Evolutionary conservation across 371 early-diverging fungal species (phyloP), one percentile per base, ranked within the genome.

Genomic region (Apophysomyces trapeziformis): DNA sequence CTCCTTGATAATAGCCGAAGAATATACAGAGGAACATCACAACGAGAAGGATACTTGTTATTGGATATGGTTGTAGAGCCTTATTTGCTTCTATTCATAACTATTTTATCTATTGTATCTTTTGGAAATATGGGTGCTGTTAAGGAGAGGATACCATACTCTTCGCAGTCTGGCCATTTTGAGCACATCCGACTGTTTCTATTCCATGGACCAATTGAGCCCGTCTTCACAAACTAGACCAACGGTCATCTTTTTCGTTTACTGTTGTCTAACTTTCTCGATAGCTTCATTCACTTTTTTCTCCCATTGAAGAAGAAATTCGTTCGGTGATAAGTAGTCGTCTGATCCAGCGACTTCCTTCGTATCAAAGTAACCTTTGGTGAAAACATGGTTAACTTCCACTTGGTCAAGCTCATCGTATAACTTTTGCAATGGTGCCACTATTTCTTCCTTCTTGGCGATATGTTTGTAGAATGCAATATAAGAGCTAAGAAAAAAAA

Each of bases 11-110:
- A 26, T 26, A 26, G 3, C 32, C 32, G 3, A 26, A 26, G 32
- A 26, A 26, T 26, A 26, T 26, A 26, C 32, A 99, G 90, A 66
- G 99, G 97, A 71, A 98, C 95, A 91, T 99, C 99, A 87, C 99
- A 99, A 86, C 99, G 95, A 77, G 95, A 92, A 85, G 99, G 99
- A 91, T 99, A 99, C 86, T 97, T 98, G 76, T 99, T 99, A 84
- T 90, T 88, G 80, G 32, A 26, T 26, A 26, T 26, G 32, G 32
- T 26, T 3, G 32, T 26, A 3, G 3, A 26, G 32, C 32, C 2
- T 26, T 26, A 26, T 26, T 26, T 26, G 32, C 32, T 26, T 26
- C 32, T 3, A 45, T 7, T 12, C 46, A 45, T 45, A 45, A 45
- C 2, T 26, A 3, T 26, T 26, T 26, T 3, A 2, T 26, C 32